These are phyloP conservation scores for Pisolithus sp. DNA, from an alignment of 768 basidiomycete genomes.

Conservation along the genomic window DNA sequence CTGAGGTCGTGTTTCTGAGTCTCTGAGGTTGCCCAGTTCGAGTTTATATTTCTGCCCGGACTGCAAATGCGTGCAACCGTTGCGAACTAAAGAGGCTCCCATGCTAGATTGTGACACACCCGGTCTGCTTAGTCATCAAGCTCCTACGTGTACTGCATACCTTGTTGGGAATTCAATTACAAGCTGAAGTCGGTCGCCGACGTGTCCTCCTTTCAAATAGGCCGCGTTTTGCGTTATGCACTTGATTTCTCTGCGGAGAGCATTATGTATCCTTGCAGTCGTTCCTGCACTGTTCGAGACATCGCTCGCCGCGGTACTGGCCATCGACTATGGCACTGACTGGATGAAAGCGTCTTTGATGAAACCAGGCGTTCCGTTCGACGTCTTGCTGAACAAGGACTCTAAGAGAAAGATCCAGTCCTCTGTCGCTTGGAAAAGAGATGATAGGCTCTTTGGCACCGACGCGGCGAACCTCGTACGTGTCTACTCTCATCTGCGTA, in stretches of 20 bases:
- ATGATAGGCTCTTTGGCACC: conserved; percentile 81
- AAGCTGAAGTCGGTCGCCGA: conserved; percentile 2
- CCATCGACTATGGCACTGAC: conserved; percentile 97
- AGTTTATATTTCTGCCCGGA: background rate
- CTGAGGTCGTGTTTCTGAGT: no score
- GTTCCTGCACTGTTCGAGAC: conserved; percentile 22
- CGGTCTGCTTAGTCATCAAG: background rate
- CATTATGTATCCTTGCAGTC: conserved; percentile 18
- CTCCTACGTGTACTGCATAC: background rate
- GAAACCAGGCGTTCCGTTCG: conserved; percentile 91
- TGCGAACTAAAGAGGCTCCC: no score
- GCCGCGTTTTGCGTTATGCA: conserved; percentile 10
- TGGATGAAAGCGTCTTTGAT: conserved; percentile 95
- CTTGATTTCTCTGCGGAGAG: conserved; percentile 21
- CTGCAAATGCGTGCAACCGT: background rate
- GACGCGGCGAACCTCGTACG: conserved; percentile 87
- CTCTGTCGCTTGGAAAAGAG: conserved; percentile 86
- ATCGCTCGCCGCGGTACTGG: conserved; percentile 73
- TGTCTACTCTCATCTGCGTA: conserved; percentile 19
- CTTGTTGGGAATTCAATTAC: no score
- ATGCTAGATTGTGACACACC: no score
- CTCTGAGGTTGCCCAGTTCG: no score
- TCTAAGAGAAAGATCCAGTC: conserved; percentile 94
- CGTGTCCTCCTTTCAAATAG: conserved; percentile 6
- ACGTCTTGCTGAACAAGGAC: conserved; percentile 93